phyloP scores from a whole-genome alignment of 164 flowering plant genomes.

The Stephania yunnanensis region DNA sequence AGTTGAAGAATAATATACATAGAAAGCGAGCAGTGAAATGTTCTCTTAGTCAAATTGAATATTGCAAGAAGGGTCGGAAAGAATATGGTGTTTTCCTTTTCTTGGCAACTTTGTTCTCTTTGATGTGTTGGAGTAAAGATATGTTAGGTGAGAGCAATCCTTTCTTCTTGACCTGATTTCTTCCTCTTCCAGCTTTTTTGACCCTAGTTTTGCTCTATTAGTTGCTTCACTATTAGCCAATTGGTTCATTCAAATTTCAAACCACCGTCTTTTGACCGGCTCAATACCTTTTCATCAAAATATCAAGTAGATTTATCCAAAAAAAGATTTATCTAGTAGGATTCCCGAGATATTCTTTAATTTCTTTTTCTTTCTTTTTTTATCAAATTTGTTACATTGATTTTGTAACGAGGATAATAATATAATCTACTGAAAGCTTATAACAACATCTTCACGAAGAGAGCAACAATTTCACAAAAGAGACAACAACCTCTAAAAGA shows the following conservation, averaged over 20 bases:
- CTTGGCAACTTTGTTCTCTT: neutral
- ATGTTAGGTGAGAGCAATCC: neutral
- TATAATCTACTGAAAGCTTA: too few relatives aligned
- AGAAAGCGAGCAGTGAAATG: neutral
- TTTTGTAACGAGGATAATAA: too few relatives aligned
- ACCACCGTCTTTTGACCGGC: neutral
- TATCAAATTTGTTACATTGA: too few relatives aligned
- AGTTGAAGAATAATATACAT: too few relatives aligned
- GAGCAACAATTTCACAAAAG: too few relatives aligned
- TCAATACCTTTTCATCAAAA: neutral
- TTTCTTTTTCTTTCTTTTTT: too few relatives aligned
- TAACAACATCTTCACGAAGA: too few relatives aligned
- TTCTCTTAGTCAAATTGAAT: neutral
- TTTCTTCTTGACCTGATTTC: neutral
- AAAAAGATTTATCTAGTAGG: too few relatives aligned
- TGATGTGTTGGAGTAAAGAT: neutral
- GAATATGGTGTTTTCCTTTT: neutral
- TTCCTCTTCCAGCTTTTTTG: neutral
- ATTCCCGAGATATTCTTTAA: too few relatives aligned
- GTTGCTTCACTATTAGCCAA: neutral
- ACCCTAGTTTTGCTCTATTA: neutral
- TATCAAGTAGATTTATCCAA: neutral
- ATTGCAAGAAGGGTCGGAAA: neutral
- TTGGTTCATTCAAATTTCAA: neutral
- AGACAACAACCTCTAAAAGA: too few relatives aligned